Base-by-base conservation (phyloP, 495 filamentous ascomycete species). In the Cairneyella variabilis region DNA sequence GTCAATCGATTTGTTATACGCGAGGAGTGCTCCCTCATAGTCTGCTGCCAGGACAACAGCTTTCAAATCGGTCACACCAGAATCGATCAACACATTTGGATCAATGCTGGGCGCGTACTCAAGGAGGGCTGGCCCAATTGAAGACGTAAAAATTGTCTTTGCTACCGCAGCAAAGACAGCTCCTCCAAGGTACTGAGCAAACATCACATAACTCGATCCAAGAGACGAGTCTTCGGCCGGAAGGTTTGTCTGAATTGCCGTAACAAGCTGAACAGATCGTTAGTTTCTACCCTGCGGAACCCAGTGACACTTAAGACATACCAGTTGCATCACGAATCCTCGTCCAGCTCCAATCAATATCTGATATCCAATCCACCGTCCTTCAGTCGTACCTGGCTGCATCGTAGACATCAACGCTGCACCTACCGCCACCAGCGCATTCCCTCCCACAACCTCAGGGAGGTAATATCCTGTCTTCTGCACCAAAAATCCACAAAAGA, bases 1-100 rank as follows among this genome's bases (percentile, higher is more conserved):
- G 49, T 62, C 59, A 16, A 76, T 61, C 41, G 64, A 66, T 27
- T 66, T 68, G 1, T 71, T 58, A 52, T 74, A 80, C 7, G 71
- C 73, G 12, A 37, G 51, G 37, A 79, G 42, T 8, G 78, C 63
- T 0, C 61, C 67, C 4, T 64, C 38, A 8, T 71, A 57, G 20
- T 66, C 52, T 2, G 52, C 28, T 1, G 10, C 48, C 22, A 58
- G 53, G 0, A 73, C 69, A 41, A 68, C 66, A 48, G 39, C 46
- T 44, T 60, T 72, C 53, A 72, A 69, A 7, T 41, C 59, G 1
- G 63, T 64, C 0, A 66, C 67, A 0, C 69, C 68, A 16, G 65
- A 64, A 7, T 43, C 56, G 14, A 70, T 53, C 21, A 70, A 50
- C 6, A 53, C 30, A 17, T 57, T 23, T 0, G 57, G 46, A 38